Conservation (phyloP, 257 asterid species). For the Ballota nigra region DNA sequence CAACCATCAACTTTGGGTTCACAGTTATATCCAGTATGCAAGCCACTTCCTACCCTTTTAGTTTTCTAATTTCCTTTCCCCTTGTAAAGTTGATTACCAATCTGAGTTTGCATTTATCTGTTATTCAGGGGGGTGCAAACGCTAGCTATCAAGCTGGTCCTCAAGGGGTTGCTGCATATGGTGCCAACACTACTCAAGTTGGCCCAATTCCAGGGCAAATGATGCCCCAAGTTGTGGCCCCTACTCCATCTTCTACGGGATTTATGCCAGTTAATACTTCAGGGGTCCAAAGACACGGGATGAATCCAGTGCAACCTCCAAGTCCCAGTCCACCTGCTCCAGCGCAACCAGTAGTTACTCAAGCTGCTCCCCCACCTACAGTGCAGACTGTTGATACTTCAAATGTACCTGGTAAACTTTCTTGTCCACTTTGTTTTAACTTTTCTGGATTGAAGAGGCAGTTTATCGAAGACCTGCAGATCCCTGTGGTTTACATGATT, state of each 20-base stretch:
- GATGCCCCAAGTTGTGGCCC: constrained; percentile 61
- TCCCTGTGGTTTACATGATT: not conserved
- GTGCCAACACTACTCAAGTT: constrained; percentile 43
- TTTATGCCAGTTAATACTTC: constrained; percentile 60
- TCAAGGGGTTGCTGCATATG: constrained; percentile 52
- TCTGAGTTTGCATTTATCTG: constrained; percentile 24
- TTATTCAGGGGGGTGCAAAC: constrained; percentile 49
- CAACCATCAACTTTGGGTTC: constrained; percentile 79
- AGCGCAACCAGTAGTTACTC: constrained; percentile 56
- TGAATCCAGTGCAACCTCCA: constrained; percentile 66
- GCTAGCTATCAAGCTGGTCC: constrained; percentile 66
- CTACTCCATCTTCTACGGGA: constrained; percentile 56
- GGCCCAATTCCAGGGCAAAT: constrained; percentile 57
- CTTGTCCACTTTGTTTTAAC: constrained; percentile 11
- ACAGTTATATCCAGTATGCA: constrained; percentile 83
- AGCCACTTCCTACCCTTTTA: constrained; percentile 10
- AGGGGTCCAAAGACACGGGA: constrained; percentile 69
- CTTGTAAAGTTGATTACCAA: not conserved
- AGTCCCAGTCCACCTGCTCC: constrained; percentile 67
- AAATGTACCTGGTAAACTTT: constrained; percentile 78
- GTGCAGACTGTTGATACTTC: constrained; percentile 96
- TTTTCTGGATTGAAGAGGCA: not conserved
- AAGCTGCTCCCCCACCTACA: constrained; percentile 94
- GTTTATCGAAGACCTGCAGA: constrained; percentile 10
- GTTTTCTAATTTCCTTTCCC: not conserved